Conservation (phyloP, 257 asterid genomes). For the Gentiana macrophylla region DNA sequence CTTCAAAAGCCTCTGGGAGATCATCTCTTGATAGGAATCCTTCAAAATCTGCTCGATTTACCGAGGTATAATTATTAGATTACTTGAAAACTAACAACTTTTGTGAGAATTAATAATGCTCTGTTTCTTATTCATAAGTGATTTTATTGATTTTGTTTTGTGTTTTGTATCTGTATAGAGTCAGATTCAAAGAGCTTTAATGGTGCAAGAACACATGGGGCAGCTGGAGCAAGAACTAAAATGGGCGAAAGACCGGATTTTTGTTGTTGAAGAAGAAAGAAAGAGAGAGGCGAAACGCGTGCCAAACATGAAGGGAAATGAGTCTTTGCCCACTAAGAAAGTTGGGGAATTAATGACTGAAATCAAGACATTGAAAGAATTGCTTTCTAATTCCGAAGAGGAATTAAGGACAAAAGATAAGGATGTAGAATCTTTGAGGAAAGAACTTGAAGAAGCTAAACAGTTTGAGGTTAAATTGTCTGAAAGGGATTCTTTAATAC, state of each 20-base stretch:
- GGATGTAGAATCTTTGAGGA: conserved; percentile 32
- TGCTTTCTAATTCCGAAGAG: conserved; percentile 23
- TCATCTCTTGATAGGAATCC: no score
- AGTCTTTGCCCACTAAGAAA: conserved; percentile 15
- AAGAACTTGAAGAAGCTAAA: conserved; percentile 23
- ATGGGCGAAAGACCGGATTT: conserved; percentile 28
- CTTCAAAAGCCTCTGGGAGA: no score
- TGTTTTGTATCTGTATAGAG: conserved; percentile 14
- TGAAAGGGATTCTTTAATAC: conserved; percentile 26
- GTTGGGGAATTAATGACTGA: conserved; percentile 23
- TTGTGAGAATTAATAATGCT: neutral
- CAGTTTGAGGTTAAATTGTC: conserved; percentile 23
- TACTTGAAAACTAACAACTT: neutral
- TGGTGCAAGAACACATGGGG: conserved; percentile 39
- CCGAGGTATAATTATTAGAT: conserved; percentile 24
- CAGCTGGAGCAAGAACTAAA: conserved; percentile 43
- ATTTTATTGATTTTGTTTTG: neutral
- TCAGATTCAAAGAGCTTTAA: conserved; percentile 15
- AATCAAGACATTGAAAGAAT: conserved; percentile 29
- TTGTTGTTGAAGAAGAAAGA: conserved; percentile 26
- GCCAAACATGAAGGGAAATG: conserved; percentile 18
- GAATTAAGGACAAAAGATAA: conserved; percentile 33
- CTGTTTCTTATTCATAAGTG: neutral
- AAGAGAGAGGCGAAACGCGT: conserved; percentile 21
- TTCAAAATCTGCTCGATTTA: neutral